Base-by-base conservation (phyloP, 768 basidiomycete species). In the Ephemerocybe angulata region DNA sequence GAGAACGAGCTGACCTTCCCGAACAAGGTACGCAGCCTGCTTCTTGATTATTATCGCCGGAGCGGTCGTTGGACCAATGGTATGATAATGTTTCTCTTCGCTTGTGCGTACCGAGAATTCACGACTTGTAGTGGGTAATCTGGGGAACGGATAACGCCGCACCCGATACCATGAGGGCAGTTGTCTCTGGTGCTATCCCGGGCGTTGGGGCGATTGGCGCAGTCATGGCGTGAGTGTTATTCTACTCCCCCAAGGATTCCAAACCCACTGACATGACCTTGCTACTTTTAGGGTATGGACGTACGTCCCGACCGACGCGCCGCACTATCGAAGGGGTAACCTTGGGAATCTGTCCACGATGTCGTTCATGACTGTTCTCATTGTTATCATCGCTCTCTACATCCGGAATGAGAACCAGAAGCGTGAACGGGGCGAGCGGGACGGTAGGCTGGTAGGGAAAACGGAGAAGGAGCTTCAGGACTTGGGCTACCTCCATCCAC, bases 131-230 rank as follows among this genome's bases (percentile, higher is more conserved):
- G 67, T 68, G 72, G 51, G 63, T 79, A 22, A 68, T 75, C 4
- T 79, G 78, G 78, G 77, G 67, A 19, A 74, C 75, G 19, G 77
- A 78, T 55, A 80, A 80, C 54, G 74, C 78, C 2, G 74, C 76
- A 1, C 79, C 78, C 2, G 76, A 79, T 56, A 80, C 79, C 8
- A 71, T 79, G 53, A 67, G 73, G 43, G 77, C 77, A 2, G 73
- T 79, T 13, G 70, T 71, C 1, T 75, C 75, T 24, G 78, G 74
- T 3, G 61, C 76, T 7, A 72, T 81, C 43, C 72, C 77, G 29
- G 75, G 75, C 68, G 55, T 80, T 30, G 77, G 77, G 1, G 71
- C 76, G 30, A 52, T 79, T 22, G 77, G 77, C 19, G 67, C 77
- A 15, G 63, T 80, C 21, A 76, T 79, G 22, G 75, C 74, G 78